phyloP scores from a whole-genome alignment of 75 land plant species.

The Pinus tabuliformis region DNA sequence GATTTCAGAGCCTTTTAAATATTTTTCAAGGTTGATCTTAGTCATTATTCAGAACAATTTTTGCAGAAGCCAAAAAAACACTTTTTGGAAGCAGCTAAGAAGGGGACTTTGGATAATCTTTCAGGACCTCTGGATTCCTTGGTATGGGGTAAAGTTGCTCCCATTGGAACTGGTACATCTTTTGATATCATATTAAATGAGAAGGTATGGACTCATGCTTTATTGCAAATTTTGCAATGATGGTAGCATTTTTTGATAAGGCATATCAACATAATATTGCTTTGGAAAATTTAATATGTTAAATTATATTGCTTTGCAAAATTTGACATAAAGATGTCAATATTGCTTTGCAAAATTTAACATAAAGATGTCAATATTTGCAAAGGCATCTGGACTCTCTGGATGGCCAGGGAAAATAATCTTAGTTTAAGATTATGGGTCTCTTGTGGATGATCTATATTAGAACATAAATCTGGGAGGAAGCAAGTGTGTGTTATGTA shows the following conservation, averaged over 20 bases:
- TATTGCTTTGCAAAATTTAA: too few species aligned
- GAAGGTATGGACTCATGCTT: slow-evolving; percentile 20
- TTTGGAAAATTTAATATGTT: too few species aligned
- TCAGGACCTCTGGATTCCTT: slow-evolving; percentile 59
- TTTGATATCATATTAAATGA: slow-evolving; percentile 55
- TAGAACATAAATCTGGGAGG: too few species aligned
- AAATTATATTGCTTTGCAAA: too few species aligned
- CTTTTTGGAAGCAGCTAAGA: slow-evolving; percentile 72
- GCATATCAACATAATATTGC: not conserved
- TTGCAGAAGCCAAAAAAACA: slow-evolving; percentile 54
- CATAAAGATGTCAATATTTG: too few species aligned
- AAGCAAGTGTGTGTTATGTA: too few species aligned
- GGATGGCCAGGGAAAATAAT: too few species aligned
- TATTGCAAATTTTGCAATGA: not conserved
- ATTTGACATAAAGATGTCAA: too few species aligned
- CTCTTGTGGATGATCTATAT: too few species aligned
- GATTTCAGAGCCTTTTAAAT: not conserved
- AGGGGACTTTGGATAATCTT: slow-evolving; percentile 43
- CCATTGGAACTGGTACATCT: slow-evolving; percentile 58
- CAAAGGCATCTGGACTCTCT: too few species aligned
- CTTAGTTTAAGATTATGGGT: too few species aligned
- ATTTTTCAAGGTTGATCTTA: slow-evolving; percentile 1
- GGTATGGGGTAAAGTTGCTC: slow-evolving; percentile 70
- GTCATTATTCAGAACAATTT: not conserved
- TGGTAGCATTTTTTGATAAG: not conserved